A percentile compares a stretch with the other conserved stretches of the same genome.
These are phyloP conservation scores for Tuber indicum DNA, from an alignment of 495 filamentous ascomycete species.

Conservation along the genomic window DNA sequence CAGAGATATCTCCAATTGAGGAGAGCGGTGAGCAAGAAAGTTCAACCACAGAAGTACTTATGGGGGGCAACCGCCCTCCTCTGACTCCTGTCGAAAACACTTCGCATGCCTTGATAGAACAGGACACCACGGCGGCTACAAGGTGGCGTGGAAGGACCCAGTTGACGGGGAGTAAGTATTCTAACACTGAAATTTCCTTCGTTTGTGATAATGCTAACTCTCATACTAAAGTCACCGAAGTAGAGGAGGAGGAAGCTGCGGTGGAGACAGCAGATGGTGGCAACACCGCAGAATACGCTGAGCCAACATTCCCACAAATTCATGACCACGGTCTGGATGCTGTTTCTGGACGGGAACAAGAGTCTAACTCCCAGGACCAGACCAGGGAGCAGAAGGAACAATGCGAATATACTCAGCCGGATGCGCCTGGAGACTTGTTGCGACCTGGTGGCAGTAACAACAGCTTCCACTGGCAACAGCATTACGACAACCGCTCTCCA, in stretches of 20 bases:
- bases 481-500: conserved; percentile 10
- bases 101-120: conserved; percentile 8
- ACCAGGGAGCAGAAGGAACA: neutral
- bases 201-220: conserved; percentile 11
- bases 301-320: neutral
- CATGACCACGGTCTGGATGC: neutral
- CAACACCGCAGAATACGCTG: neutral
- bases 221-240: conserved; percentile 20
- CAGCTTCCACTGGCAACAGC: conserved; percentile 7
- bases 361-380: neutral
- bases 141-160: conserved; percentile 33
- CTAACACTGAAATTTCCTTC: neutral
- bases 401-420: neutral
- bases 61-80: neutral
- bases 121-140: conserved; percentile 20
- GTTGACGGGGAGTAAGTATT: conserved; percentile 30
- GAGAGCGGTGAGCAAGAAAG: neutral
- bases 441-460: neutral
- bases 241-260: conserved; percentile 20
- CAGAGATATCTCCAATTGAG: neutral
- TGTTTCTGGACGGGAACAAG: neutral
- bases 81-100: neutral
- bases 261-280: neutral
- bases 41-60: neutral
- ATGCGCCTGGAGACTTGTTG: neutral